phyloP scores from a whole-genome alignment of 495 filamentous ascomycete species.

The Tuber brumale region DNA sequence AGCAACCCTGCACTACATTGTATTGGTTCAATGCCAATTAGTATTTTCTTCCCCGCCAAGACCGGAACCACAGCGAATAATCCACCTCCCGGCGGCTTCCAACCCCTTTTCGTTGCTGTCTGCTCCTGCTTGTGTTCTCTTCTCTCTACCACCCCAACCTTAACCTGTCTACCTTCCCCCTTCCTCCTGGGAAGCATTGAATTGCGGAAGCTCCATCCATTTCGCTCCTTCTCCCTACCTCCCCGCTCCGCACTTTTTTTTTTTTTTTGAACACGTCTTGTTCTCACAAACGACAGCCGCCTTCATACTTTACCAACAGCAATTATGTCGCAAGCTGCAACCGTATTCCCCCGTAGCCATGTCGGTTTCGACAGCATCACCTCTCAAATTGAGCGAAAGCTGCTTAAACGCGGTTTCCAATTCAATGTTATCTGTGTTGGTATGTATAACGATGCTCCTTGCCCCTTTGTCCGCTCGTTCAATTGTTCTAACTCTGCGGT shows the following conservation, averaged over 20 bases:
- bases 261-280: constrained; percentile 17
- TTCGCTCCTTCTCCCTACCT: not conserved
- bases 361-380: constrained; percentile 99
- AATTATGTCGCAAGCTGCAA: constrained; percentile 48
- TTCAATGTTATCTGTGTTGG: constrained; percentile 99
- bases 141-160: not conserved
- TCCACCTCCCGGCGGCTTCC: constrained; percentile 1
- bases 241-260: not conserved
- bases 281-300: constrained; percentile 7
- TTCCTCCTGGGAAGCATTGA: not conserved
- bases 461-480: constrained; percentile 16
- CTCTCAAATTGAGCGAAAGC: constrained; percentile 95
- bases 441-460: constrained; percentile 49
- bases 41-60: constrained; percentile 16
- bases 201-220: constrained; percentile 5
- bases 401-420: constrained; percentile 98
- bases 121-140: not conserved
- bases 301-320: constrained; percentile 9
- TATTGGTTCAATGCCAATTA: not conserved
- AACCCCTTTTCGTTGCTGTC: constrained; percentile 26
- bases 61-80: constrained; percentile 8
- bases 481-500: constrained; percentile 43
- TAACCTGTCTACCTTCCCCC: constrained; percentile 9
- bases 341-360: constrained; percentile 90
- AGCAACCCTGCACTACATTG: not conserved